Base-by-base conservation (phyloP, 768 basidiomycete species). In the Pilatotrama ljubarskyi region DNA sequence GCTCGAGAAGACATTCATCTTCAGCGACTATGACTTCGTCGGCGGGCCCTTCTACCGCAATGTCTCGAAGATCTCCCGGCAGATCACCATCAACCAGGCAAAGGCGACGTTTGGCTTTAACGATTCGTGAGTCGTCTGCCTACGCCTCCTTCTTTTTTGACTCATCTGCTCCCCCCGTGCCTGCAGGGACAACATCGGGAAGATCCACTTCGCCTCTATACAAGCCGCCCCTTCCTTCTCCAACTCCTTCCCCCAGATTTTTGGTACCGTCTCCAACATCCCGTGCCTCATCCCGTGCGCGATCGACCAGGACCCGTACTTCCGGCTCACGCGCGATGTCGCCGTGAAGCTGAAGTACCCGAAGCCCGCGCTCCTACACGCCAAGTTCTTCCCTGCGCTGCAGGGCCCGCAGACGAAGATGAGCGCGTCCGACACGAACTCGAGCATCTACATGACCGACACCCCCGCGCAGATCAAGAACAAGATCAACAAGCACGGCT, bases 361-460 rank as follows among this genome's bases (percentile, higher is more conserved):
- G 42, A 99, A 99, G 73, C 97, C 97, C 2, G 77, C 90, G 2
- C 83, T 98, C 24, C 77, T 99, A 49, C 95, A 98, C 74, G 84
- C 95, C 47, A 96, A 96, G 70, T 99, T 99, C 82, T 96, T 99
- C 78, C 97, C 97, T 11, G 95, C 97, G 5, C 82, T 99, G 10
- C 96, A 98, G 75, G 97, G 97, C 42, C 91, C 97, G 2, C 94
- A 97, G 74, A 96, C 94, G 36, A 99, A 99, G 78, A 99, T 99
- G 97, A 97, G 95, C 73, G 97, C 97, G 5, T 95, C 92, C 50
- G 90, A 96, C 73, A 79, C 85, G 20, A 96, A 95, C 75, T 91
- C 89, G 64, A 91, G 91, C 64, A 95, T 99, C 66, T 98, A 83
- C 79, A 98, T 99, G 96, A 93, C 82, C 32, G 97, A 99, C 72